Conservation (phyloP, 345 rosid species). For the Citrus inodora region DNA sequence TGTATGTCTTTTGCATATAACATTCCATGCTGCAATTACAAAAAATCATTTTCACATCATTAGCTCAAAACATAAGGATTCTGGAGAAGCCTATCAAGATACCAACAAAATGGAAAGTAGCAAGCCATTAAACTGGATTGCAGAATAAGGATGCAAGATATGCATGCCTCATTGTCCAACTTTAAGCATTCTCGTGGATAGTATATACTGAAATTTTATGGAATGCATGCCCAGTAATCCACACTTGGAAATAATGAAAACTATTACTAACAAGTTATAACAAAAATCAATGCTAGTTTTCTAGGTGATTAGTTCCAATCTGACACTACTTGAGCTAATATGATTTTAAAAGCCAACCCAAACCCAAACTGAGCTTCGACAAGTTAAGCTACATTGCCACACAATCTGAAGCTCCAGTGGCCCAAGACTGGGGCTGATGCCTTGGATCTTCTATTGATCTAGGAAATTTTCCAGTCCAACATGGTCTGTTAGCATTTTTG, state of each 20-base stretch:
- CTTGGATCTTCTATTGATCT: neutral
- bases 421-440: neutral
- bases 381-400: neutral
- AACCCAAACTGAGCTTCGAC: neutral
- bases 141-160: neutral
- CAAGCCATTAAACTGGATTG: neutral
- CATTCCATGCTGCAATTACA: constrained; percentile 69
- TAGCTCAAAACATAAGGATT: neutral
- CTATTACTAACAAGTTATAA: no score
- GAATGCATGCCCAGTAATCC: neutral
- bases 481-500: neutral
- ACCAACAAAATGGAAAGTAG: neutral
- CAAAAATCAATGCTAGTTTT: neutral
- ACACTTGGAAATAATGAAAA: neutral
- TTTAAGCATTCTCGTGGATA: neutral
- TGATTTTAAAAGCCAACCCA: neutral
- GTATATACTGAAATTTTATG: neutral
- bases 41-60: constrained; percentile 3
- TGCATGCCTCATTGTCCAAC: neutral
- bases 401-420: neutral
- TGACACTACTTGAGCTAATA: neutral
- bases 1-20: constrained; percentile 78
- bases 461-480: neutral
- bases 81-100: neutral
- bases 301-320: neutral